Evolutionary conservation across 768 basidiomycete species (phyloP).

Genomic region (Boletellus emodensis): DNA sequence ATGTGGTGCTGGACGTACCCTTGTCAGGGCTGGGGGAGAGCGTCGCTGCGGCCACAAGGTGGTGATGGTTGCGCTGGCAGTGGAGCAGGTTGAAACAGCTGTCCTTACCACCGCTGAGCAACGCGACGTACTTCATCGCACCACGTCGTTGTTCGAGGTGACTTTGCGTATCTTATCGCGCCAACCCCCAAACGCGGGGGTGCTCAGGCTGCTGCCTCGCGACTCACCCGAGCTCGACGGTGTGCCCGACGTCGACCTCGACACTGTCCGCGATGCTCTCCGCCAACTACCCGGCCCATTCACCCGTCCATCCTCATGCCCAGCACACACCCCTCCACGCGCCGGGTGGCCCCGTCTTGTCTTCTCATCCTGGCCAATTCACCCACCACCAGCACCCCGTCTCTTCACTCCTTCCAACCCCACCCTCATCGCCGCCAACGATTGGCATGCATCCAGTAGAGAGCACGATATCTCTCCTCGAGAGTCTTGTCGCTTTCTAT

Average conservation of each 20-base stretch:
- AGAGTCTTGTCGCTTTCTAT: slow-evolving; percentile 63
- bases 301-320: slow-evolving; percentile 18
- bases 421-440: slow-evolving; percentile 31
- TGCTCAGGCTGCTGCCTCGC: background rate
- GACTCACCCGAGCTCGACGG: background rate
- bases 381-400: slow-evolving; percentile 24
- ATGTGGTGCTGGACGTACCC: slow-evolving; percentile 46
- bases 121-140: slow-evolving; percentile 85
- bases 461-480: slow-evolving; percentile 55
- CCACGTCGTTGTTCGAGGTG: background rate
- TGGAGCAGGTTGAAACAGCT: slow-evolving; percentile 94
- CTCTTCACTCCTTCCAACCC: slow-evolving; percentile 33
- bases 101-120: slow-evolving; percentile 98
- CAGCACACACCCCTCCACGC: slow-evolving; percentile 28
- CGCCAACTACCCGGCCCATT: slow-evolving; percentile 18
- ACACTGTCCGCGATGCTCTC: slow-evolving; percentile 68
- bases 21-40: slow-evolving; percentile 79
- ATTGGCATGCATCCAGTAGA: slow-evolving; percentile 35
- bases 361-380: slow-evolving; percentile 21
- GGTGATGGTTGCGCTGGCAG: slow-evolving; percentile 80
- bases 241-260: background rate
- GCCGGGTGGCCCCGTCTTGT: slow-evolving; percentile 25
- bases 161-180: slow-evolving; percentile 14
- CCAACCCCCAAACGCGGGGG: slow-evolving; percentile 21
- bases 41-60: slow-evolving; percentile 84